Conservation (phyloP, 352 stramenopile species). For the Pythium chondricola region DNA sequence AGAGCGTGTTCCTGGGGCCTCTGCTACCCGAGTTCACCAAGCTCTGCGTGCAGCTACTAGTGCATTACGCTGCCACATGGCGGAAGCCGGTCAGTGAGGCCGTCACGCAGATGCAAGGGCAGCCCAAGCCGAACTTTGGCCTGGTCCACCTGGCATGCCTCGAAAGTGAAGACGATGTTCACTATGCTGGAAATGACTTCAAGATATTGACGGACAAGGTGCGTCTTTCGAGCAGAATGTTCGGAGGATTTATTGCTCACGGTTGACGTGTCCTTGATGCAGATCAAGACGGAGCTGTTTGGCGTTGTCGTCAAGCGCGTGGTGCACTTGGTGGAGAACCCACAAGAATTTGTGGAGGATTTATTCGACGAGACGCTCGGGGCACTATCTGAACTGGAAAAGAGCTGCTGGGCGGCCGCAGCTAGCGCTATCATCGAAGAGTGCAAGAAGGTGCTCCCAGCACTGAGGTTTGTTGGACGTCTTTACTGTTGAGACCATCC, state of each 20-base stretch:
- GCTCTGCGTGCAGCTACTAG: constrained; percentile 59
- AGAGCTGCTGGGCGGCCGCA: constrained; percentile 56
- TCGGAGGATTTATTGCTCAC: too few relatives aligned
- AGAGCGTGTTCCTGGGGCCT: constrained; percentile 44
- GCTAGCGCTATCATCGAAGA: constrained; percentile 58
- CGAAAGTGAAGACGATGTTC: constrained; percentile 51
- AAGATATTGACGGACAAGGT: constrained; percentile 54
- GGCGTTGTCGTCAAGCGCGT: constrained; percentile 27
- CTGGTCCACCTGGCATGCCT: constrained; percentile 38
- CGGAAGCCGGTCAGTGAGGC: constrained; percentile 37
- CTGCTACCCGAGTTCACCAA: constrained; percentile 62
- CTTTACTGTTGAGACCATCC: too few relatives aligned
- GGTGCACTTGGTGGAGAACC: constrained; percentile 36
- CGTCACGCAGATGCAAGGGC: constrained; percentile 34
- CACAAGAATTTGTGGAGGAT: constrained; percentile 36
- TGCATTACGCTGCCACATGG: constrained; percentile 59
- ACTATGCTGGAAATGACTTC: constrained; percentile 71
- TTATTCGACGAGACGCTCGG: constrained; percentile 28
- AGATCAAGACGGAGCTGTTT: constrained; percentile 55
- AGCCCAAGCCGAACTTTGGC: constrained; percentile 42
- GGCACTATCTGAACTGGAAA: constrained; percentile 36
- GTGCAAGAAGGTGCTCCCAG: constrained; percentile 84
- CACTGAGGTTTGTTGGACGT: constrained; percentile 46
- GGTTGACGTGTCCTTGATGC: neutral
- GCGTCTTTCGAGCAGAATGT: neutral